Percentiles rank a stretch among this genome's conserved stretches.
Evolutionary conservation across 2,329 filamentous ascomycete species (phyloP).

Genomic region (Aspergillus quadricinctus): DNA sequence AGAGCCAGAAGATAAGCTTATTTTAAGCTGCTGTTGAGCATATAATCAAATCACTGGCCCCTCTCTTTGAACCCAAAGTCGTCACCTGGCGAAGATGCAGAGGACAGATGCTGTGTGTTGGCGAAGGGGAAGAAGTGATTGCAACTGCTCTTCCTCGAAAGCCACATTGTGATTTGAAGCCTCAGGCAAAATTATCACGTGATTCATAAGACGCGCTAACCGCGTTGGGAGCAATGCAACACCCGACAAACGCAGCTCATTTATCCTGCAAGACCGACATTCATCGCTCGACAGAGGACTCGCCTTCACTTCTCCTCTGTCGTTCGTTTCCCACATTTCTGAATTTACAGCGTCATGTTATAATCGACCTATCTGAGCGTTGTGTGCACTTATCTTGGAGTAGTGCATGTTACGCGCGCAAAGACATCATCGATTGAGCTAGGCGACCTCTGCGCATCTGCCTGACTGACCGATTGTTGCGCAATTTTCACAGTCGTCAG

Average conservation of each 20-base stretch:
- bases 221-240: conserved; percentile 12
- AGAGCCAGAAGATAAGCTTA: conserved; percentile 11
- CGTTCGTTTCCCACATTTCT: conserved; percentile 7
- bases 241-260: conserved; percentile 7
- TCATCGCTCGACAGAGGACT: conserved; percentile 9
- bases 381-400: conserved; percentile 13
- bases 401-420: conserved; percentile 11
- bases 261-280: conserved; percentile 7
- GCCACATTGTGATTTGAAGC: not conserved
- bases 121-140: not conserved
- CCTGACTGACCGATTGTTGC: conserved; percentile 5
- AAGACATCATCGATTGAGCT: conserved; percentile 22
- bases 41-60: not conserved
- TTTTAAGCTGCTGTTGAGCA: conserved; percentile 3
- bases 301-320: conserved; percentile 9
- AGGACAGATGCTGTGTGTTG: not conserved
- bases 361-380: conserved; percentile 11
- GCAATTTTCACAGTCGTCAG: conserved; percentile 4
- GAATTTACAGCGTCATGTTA: conserved; percentile 12
- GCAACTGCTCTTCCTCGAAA: not conserved
- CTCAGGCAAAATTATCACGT: conserved; percentile 7
- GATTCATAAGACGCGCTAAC: conserved; percentile 7
- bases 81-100: not conserved
- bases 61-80: not conserved
- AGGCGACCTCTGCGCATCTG: not conserved